A percentile compares a stretch with the other conserved stretches of the same genome.
Conservation (phyloP, 2,329 filamentous ascomycete genomes). For the Trichophyton equinum region DNA sequence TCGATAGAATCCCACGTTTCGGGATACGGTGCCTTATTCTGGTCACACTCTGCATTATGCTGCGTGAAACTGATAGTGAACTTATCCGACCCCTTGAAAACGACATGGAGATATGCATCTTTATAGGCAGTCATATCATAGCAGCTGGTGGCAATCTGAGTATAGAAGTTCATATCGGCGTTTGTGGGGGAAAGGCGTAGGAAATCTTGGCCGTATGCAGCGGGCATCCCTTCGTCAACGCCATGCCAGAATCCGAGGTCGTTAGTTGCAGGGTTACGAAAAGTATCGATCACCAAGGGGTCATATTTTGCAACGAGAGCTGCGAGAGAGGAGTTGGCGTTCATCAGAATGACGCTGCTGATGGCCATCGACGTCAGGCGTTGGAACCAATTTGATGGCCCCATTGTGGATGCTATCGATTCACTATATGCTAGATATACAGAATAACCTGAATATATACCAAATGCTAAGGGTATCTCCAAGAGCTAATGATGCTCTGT, state of each 20-base stretch:
- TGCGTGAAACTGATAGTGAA: constrained; percentile 56
- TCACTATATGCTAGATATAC: no score
- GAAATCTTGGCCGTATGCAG: constrained; percentile 40
- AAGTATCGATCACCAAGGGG: constrained; percentile 46
- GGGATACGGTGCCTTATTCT: constrained; percentile 45
- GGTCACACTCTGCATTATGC: constrained; percentile 50
- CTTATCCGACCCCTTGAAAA: constrained; percentile 48
- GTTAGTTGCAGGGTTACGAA: constrained; percentile 42
- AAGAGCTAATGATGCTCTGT: neutral
- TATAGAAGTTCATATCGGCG: constrained; percentile 50
- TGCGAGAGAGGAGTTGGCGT: neutral
- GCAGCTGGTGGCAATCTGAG: constrained; percentile 45
- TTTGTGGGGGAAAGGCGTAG: constrained; percentile 47
- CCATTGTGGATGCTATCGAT: neutral
- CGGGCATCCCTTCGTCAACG: constrained; percentile 45
- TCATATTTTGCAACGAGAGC: neutral
- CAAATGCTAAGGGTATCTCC: neutral
- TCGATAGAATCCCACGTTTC: constrained; percentile 58
- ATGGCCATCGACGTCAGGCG: neutral
- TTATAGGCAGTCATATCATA: constrained; percentile 44
- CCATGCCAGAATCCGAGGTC: constrained; percentile 55
- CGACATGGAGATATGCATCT: constrained; percentile 51
- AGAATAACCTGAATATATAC: neutral
- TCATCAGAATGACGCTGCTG: neutral
- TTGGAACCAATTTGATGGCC: neutral